These are phyloP conservation scores for Arthrocladium fulminans DNA, from an alignment of 2,329 filamentous ascomycete species.

Conservation along the genomic window DNA sequence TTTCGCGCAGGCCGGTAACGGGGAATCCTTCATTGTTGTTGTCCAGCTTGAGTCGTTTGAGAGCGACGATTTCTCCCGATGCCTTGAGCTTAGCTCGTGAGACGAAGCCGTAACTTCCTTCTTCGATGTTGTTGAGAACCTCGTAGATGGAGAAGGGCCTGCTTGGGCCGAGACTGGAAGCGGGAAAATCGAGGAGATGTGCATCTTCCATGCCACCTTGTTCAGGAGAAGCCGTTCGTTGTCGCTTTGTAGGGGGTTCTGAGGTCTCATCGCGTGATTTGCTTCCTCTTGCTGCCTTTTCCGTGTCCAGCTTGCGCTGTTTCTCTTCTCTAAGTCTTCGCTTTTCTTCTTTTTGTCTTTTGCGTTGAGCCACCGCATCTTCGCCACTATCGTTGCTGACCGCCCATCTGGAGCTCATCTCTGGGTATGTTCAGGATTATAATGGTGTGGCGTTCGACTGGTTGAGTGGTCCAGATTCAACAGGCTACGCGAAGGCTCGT, in stretches of 20 bases:
- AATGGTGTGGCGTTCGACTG: too few species aligned
- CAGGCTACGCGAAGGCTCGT: too few species aligned
- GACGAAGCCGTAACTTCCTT: slow-evolving; percentile 93
- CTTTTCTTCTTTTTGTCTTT: slow-evolving; percentile 81
- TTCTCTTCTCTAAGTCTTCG: slow-evolving; percentile 72
- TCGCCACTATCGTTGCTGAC: slow-evolving; percentile 72
- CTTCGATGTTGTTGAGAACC: slow-evolving; percentile 91
- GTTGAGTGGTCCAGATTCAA: too few species aligned
- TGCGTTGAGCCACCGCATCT: slow-evolving; percentile 57
- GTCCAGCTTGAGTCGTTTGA: slow-evolving; percentile 92
- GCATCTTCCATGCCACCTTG: slow-evolving; percentile 28
- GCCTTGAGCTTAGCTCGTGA: slow-evolving; percentile 67
- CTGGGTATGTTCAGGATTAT: too few species aligned
- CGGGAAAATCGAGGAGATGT: slow-evolving; percentile 63
- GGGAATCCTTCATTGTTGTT: slow-evolving; percentile 69
- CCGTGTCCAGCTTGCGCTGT: slow-evolving; percentile 25
- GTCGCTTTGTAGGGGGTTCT: slow-evolving; percentile 47
- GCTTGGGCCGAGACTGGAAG: slow-evolving; percentile 59
- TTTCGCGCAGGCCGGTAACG: slow-evolving; percentile 86
- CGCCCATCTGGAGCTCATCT: slow-evolving; percentile 66
- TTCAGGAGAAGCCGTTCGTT: slow-evolving; percentile 51
- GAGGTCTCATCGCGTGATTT: slow-evolving; percentile 21
- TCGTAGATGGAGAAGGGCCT: slow-evolving; percentile 81
- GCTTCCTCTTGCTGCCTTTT: slow-evolving; percentile 18
- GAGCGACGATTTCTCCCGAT: slow-evolving; percentile 73